Evolutionary conservation across 2,329 filamentous ascomycete species (phyloP).

Genomic region (Dactylellina cionopaga): DNA sequence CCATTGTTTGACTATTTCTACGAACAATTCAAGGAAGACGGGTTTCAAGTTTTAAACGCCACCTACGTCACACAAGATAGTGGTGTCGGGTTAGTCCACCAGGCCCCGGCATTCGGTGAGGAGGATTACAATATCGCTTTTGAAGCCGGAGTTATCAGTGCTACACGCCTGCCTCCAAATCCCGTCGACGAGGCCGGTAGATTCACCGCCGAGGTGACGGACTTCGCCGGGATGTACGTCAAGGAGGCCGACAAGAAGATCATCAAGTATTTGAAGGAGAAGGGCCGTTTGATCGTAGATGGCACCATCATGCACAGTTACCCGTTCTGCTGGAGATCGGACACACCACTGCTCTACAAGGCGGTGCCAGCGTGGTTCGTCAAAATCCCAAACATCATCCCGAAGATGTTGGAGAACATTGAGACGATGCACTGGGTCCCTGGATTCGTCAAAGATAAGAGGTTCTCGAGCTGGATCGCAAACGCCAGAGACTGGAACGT

Average conservation of each 20-base stretch:
- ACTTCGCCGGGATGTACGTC: slow-evolving; percentile 88
- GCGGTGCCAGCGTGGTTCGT: slow-evolving; percentile 96
- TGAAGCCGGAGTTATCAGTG: slow-evolving; percentile 78
- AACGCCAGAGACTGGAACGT: slow-evolving; percentile 97
- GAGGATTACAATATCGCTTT: slow-evolving; percentile 91
- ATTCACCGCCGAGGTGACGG: slow-evolving; percentile 78
- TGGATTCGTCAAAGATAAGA: slow-evolving; percentile 85
- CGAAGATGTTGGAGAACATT: slow-evolving; percentile 89
- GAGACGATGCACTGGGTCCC: slow-evolving; percentile 93
- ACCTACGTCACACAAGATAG: slow-evolving; percentile 88
- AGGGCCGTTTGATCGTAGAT: slow-evolving; percentile 81
- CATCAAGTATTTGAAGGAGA: slow-evolving; percentile 84
- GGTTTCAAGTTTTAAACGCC: slow-evolving; percentile 83
- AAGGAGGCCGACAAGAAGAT: slow-evolving; percentile 93
- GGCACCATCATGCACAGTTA: slow-evolving; percentile 91
- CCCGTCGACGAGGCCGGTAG: slow-evolving; percentile 85
- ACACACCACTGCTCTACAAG: slow-evolving; percentile 90
- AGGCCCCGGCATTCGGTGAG: slow-evolving; percentile 91
- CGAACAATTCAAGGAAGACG: slow-evolving; percentile 84
- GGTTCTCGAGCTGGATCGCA: slow-evolving; percentile 89
- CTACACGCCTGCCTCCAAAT: slow-evolving; percentile 82
- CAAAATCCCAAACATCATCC: slow-evolving; percentile 82
- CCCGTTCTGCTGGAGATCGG: slow-evolving; percentile 93
- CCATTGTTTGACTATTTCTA: slow-evolving; percentile 91
- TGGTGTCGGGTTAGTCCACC: slow-evolving; percentile 93